Conservation (phyloP, 1,284 basidiomycete genomes). For the Ceratobasidium sp. region DNA sequence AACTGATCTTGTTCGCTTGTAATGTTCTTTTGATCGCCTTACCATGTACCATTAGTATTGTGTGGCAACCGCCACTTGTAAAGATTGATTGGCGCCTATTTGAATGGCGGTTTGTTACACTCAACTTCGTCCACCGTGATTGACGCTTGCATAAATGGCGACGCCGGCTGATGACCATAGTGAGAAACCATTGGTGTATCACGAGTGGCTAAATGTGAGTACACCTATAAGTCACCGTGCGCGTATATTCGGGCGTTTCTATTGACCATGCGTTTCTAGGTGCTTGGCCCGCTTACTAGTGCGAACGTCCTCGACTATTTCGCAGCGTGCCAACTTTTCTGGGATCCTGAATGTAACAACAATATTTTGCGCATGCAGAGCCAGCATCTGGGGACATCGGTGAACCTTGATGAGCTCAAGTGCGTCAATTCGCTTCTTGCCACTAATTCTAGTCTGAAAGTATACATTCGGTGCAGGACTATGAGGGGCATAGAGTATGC, state of each 20-base stretch:
- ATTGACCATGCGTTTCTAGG: conserved; percentile 2
- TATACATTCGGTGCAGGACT: conserved; percentile 63
- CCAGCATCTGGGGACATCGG: conserved; percentile 78
- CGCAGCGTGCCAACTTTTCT: conserved; percentile 81
- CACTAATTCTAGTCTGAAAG: conserved; percentile 35
- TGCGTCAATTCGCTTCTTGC: conserved; percentile 56
- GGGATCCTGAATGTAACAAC: conserved; percentile 90
- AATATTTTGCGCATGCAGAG: conserved; percentile 91
- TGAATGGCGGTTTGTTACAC: not conserved
- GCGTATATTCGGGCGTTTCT: not conserved
- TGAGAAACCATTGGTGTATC: conserved; percentile 43
- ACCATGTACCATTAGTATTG: not conserved
- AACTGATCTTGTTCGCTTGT: not conserved
- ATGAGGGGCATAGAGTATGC: conserved; percentile 88
- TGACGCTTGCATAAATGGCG: conserved; percentile 33
- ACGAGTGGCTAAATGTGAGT: conserved; percentile 48
- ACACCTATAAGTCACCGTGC: not conserved
- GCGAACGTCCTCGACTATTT: conserved; percentile 90
- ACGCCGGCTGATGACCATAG: conserved; percentile 49
- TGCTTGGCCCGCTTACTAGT: conserved; percentile 71
- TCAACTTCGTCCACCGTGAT: not conserved
- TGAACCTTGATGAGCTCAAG: conserved; percentile 83
- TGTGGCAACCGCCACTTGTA: conserved; percentile 22
- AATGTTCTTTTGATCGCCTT: not conserved
- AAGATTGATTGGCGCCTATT: conserved; percentile 17